Evolutionary conservation across 176 grass and related monocot genomes (phyloP), one percentile per base, ranked within the genome.

Genomic region (Phoenix dactylifera): DNA sequence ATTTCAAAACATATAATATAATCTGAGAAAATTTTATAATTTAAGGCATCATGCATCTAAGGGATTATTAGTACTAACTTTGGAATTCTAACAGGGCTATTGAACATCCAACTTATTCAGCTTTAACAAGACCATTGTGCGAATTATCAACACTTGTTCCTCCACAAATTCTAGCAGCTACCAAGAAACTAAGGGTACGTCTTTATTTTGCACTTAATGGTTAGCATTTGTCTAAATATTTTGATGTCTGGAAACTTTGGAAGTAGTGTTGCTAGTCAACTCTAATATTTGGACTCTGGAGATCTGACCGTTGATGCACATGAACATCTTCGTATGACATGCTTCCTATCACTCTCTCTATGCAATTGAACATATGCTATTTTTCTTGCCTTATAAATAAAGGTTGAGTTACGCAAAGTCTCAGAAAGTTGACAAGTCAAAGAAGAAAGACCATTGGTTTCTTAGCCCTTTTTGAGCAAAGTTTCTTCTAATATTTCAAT

Each of bases 31-130:
- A 49, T 55, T 59, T 14, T 22, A 71, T n/a, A 63, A 58, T 17
- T 63, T 73, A 54, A 57, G 50, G 7, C 28, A 30, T 39, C 51
- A 52, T n/a, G 49, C 54, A 54, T 19, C 20, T 5, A 28, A 30
- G 15, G 24, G 10, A 5, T 54, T 6, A 18, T 55, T 32, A 25
- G 14, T 3, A 18, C 59, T 57, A 68, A 7, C 25, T 83, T 78
- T 68, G 74, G 26, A 55, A 54, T 51, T 88, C 22, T 70, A 67
- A 78, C 80, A 98, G 93, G 93, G 93, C 93, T 62, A 98, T 98
- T 66, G 93, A 98, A 54, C 87, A 92, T 72, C 93, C 87, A 60
- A 98, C 93, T 49, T 98, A 92, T 90, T 98, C 93, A 76, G 93
- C 93, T 79, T 82, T 92, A 63, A 98, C 87, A 54, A 83, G 93